Conservation (phyloP, 2,329 filamentous ascomycete species). For the Phoma sp. region DNA sequence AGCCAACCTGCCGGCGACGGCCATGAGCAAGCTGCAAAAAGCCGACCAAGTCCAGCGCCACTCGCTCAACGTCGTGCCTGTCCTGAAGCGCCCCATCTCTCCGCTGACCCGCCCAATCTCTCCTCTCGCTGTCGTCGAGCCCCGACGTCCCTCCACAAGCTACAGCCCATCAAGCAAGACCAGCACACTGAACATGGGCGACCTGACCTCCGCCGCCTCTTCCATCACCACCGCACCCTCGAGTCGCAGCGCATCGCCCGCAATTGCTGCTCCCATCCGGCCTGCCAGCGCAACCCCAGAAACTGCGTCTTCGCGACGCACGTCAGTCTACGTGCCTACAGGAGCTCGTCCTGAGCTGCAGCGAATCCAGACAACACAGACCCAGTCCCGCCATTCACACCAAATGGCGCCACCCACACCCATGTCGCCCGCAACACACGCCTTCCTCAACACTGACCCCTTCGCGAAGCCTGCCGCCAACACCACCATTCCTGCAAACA, state of each 20-base stretch:
- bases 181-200: conserved; percentile 27
- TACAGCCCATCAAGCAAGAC: conserved; percentile 34
- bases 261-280: conserved; percentile 27
- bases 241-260: conserved; percentile 35
- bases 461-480: conserved; percentile 41
- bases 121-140: conserved; percentile 28
- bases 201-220: conserved; percentile 30
- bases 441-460: conserved; percentile 49
- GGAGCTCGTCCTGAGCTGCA: conserved; percentile 25
- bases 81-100: conserved; percentile 15
- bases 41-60: conserved; percentile 34
- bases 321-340: conserved; percentile 37
- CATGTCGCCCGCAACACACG: conserved; percentile 39
- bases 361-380: conserved; percentile 23
- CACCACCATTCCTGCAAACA: conserved; percentile 42
- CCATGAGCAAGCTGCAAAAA: conserved; percentile 38
- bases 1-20: conserved; percentile 38
- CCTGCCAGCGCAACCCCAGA: conserved; percentile 31
- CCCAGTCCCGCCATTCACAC: conserved; percentile 30
- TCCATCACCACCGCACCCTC: conserved; percentile 35
- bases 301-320: conserved; percentile 25
- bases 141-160: conserved; percentile 39
- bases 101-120: conserved; percentile 32
- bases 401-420: conserved; percentile 37
- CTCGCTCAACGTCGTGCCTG: conserved; percentile 32